Percentiles rank a stretch among this genome's conserved stretches.
These are phyloP conservation scores for Zasmidium cellare DNA, from an alignment of 2,329 filamentous ascomycete genomes.

Conservation along the genomic window DNA sequence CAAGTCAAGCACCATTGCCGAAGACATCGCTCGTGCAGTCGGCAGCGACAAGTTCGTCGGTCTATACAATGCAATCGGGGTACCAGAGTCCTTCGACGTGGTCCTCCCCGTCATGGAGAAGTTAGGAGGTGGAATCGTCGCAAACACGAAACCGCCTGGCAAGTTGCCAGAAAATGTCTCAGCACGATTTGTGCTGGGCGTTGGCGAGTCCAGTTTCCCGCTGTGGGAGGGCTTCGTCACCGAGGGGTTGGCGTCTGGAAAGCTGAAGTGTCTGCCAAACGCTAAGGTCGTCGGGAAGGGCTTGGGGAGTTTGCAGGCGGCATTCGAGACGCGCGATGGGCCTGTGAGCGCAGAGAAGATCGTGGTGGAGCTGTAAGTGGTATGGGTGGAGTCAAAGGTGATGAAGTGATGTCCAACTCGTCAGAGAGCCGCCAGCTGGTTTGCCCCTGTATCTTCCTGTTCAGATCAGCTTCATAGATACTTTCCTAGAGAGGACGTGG, in stretches of 20 bases:
- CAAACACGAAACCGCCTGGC: slow-evolving; percentile 16
- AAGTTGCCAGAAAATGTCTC: slow-evolving; percentile 18
- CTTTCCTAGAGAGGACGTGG: too few species aligned
- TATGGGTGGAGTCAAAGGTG: neutral
- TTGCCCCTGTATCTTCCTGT: too few species aligned
- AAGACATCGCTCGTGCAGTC: slow-evolving; percentile 32
- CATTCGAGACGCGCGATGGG: slow-evolving; percentile 44
- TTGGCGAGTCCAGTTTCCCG: slow-evolving; percentile 27
- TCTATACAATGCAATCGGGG: slow-evolving; percentile 22
- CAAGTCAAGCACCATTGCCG: slow-evolving; percentile 35
- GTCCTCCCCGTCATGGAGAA: slow-evolving; percentile 8
- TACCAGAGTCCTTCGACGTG: slow-evolving; percentile 1
- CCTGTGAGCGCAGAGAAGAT: slow-evolving; percentile 21
- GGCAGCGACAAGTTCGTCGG: slow-evolving; percentile 32
- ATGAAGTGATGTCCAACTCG: too few species aligned
- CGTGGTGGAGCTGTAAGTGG: slow-evolving; percentile 37
- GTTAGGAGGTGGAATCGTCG: slow-evolving; percentile 3
- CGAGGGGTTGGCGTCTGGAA: slow-evolving; percentile 39
- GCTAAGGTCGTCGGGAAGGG: slow-evolving; percentile 44
- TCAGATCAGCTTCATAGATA: too few species aligned
- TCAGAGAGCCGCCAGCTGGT: too few species aligned
- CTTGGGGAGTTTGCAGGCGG: slow-evolving; percentile 44
- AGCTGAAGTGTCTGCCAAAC: slow-evolving; percentile 41
- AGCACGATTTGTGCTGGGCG: slow-evolving; percentile 28
- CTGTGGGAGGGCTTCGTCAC: slow-evolving; percentile 37